Evolutionary conservation across 192 early-diverging fungal genomes (phyloP).

Genomic region (Backusella circina): DNA sequence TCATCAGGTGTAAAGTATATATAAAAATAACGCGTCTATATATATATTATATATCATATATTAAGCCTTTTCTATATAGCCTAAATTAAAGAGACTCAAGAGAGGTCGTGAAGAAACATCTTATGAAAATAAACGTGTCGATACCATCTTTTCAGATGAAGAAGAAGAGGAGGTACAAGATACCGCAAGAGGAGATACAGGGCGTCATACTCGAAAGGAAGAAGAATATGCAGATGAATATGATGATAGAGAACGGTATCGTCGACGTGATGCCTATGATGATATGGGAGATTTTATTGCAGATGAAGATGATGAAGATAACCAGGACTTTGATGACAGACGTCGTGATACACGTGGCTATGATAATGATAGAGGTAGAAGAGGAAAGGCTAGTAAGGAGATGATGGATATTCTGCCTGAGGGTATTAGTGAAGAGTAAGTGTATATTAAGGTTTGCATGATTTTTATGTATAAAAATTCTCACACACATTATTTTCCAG

Average conservation of each 20-base stretch:
- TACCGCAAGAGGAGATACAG: conserved; percentile 51
- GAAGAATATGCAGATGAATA: conserved; percentile 43
- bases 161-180: conserved; percentile 44
- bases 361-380: conserved; percentile 18
- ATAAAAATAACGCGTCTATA: not conserved
- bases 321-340: conserved; percentile 23
- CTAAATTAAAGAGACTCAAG: conserved; percentile 73
- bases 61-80: conserved; percentile 16
- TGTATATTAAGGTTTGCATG: not conserved
- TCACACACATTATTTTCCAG: conserved; percentile 30
- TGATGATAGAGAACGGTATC: conserved; percentile 27
- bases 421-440: conserved; percentile 23
- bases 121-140: conserved; percentile 28
- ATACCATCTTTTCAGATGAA: conserved; percentile 75
- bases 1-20: conserved; percentile 38
- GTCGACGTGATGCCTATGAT: conserved; percentile 34
- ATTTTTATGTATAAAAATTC: not conserved
- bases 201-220: conserved; percentile 37
- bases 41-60: no score
- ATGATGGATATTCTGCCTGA: conserved; percentile 26
- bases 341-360: conserved; percentile 36
- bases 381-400: conserved; percentile 17
- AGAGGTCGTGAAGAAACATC: conserved; percentile 59
- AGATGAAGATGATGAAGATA: conserved; percentile 45
- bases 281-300: conserved; percentile 53